Evolutionary conservation across 2,329 filamentous ascomycete species (phyloP), one percentile per base, ranked within the genome.

Genomic region (Neonectria neomacrospora): DNA sequence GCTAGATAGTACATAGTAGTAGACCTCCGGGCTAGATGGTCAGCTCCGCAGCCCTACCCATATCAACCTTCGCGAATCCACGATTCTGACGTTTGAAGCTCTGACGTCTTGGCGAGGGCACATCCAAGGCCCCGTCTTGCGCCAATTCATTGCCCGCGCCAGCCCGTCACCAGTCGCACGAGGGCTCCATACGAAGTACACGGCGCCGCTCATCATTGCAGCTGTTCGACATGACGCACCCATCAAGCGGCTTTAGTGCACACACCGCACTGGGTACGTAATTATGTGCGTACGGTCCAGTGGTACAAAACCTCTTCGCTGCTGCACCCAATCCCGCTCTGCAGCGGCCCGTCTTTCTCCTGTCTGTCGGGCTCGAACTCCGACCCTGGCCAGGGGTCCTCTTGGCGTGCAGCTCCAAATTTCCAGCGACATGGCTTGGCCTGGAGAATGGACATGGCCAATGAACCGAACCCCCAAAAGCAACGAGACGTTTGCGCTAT

Each of bases 391-490:
- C 61, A 73, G 71, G 71, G 71, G 71, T 62, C 67, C 65, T 58
- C 65, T 70, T 68, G 61, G 68, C 69, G 42, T 68, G 71, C 70
- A 68, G 64, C 61, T 73, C 67, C 71, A 73, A 73, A 73, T 73
- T 73, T 73, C 71, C 67, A 72, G 54, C 51, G 60, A 66, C 63
- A 52, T 66, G 67, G 65, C 63, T 45, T 22, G 32, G 55, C 54
- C 51, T 45, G 42, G 55, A 41, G n/a, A 18, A 41, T 41, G 37
- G 16, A 56, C 61, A 66, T 71, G 54, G 57, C 61, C 63, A 54
- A 37, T 61, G 60, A 63, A 50, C 70, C 64, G 68, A 61, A 47
- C 58, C 51, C 28, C 59, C 61, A 57, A 58, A 68, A 58, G 63
- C 56, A 72, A 71, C 59, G 63, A 60, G 63, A 68, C 59, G 42